Base-by-base conservation (phyloP, 2,329 filamentous ascomycete genomes). In the Fusarium nisikadoi region DNA sequence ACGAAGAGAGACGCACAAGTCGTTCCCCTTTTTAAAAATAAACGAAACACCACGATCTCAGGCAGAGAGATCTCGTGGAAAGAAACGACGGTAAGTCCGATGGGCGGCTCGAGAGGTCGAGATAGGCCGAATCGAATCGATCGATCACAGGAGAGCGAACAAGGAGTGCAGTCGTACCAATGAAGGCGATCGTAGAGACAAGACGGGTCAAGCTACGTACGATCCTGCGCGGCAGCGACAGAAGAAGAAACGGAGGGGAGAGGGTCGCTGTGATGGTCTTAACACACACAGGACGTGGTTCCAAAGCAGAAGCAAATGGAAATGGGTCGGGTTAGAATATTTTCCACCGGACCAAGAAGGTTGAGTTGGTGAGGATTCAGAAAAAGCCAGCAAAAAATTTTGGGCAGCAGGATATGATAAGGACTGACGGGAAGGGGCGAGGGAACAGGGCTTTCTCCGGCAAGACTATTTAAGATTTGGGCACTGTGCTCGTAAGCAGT, bases 271-370 rank as follows among this genome's bases (percentile, higher is more conserved):
- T 75, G 74, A 71, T 76, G 55, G 74, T 71, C 65, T 68, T 75
- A 73, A 47, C 39, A 35, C 53, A 78, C 76, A 75, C 80, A 80
- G 76, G 80, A 76, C 70, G 58, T 64, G 62, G 77, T 53, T 75
- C 79, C 78, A 79, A 79, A 78, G 76, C 77, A 69, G 70, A 72
- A 72, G 76, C 75, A 77, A 75, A 70, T 70, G 72, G 72, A 77
- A 79, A 75, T 72, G 71, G 76, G 78, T 75, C 79, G 73, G 79
- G 77, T 76, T 70, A 77, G 75, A 75, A 75, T 73, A 73, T 77
- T 78, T 78, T 78, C 79, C 80, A 80, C 80, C 76, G 79, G 79
- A 80, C 80, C 80, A 80, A 75, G 76, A 79, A 76, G 72, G 78
- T 78, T 79, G 75, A 68, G 68, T 75, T 76, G 80, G 78, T 80